Percentiles rank a stretch among this genome's conserved stretches.
phyloP scores from a whole-genome alignment of 2,329 filamentous ascomycete species.

The Corinectria fuckeliana region DNA sequence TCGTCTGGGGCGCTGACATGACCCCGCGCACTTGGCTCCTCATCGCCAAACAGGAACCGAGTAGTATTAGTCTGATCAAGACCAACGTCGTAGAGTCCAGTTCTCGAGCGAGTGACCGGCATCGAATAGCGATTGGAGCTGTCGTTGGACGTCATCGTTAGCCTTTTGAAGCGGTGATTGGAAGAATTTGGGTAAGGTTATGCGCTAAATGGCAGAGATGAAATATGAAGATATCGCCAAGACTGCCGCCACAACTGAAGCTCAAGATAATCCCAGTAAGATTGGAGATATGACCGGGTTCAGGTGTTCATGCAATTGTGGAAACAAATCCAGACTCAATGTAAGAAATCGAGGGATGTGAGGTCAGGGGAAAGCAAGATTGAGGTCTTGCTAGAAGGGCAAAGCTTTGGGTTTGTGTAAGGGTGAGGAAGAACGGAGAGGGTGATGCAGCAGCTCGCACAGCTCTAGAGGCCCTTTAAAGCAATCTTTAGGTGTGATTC shows the following conservation, averaged over 20 bases:
- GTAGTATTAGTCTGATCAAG: constrained; percentile 86
- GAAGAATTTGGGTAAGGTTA: not conserved
- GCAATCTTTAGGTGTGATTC: constrained; percentile 7
- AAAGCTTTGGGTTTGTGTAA: not conserved
- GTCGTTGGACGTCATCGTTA: constrained; percentile 34
- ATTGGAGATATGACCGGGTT: not conserved
- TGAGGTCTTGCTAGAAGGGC: not conserved
- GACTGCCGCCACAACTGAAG: not conserved
- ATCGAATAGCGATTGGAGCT: constrained; percentile 93
- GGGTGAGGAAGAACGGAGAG: not conserved
- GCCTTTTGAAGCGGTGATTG: constrained; percentile 6
- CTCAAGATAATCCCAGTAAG: not conserved
- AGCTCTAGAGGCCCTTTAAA: constrained; percentile 1
- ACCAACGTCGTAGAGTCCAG: constrained; percentile 69
- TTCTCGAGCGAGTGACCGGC: constrained; percentile 79
- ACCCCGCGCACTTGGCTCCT: constrained; percentile 62
- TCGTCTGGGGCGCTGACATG: constrained; percentile 72
- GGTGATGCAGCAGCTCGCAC: not conserved
- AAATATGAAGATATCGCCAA: not conserved
- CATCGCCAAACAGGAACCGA: constrained; percentile 85
- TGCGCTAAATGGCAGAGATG: not conserved
- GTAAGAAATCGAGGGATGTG: not conserved
- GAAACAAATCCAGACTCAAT: not conserved
- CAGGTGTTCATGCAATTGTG: not conserved
- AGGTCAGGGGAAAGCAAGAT: not conserved